Evolutionary conservation across 139 green algal genomes (phyloP).

Genomic region (Ulvella scutata): DNA sequence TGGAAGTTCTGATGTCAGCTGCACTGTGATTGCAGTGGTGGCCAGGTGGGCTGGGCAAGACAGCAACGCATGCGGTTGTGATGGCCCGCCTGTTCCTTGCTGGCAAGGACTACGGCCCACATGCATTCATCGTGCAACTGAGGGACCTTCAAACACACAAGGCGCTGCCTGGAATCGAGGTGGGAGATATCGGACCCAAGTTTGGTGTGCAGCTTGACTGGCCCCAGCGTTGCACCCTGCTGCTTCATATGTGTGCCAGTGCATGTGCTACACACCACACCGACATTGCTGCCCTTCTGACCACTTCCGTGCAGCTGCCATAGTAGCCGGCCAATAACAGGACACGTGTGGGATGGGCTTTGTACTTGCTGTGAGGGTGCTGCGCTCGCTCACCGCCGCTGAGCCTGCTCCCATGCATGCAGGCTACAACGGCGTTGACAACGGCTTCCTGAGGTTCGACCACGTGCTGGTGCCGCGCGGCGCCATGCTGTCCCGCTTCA

Average conservation of each 20-base stretch:
- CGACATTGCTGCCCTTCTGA: too few relatives aligned
- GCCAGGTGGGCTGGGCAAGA: conserved; percentile 83
- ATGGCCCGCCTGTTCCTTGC: conserved; percentile 75
- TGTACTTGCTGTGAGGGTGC: too few relatives aligned
- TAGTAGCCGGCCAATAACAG: too few relatives aligned
- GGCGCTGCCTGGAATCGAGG: conserved; percentile 66
- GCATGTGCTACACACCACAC: too few relatives aligned
- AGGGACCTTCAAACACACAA: conserved; percentile 58
- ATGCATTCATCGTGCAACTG: conserved; percentile 77
- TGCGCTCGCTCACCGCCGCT: not conserved
- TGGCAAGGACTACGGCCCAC: conserved; percentile 60
- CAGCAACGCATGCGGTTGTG: conserved; percentile 72
- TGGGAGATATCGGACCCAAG: conserved; percentile 94
- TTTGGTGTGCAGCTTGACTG: conserved; percentile 38
- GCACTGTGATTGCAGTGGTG: too few relatives aligned
- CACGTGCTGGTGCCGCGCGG: conserved; percentile 36
- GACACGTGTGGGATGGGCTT: too few relatives aligned
- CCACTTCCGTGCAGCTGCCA: too few relatives aligned
- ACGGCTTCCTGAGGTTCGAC: conserved; percentile 70
- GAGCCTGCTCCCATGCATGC: not conserved
- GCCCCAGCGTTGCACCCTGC: too few relatives aligned
- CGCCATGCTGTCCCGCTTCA: not conserved
- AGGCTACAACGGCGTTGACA: conserved; percentile 77
- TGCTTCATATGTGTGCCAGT: too few relatives aligned
- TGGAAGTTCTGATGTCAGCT: too few relatives aligned